Evolutionary conservation across 1,284 basidiomycete genomes (phyloP), one percentile per base, ranked within the genome.

Genomic region (Afroboletus lepidellus): DNA sequence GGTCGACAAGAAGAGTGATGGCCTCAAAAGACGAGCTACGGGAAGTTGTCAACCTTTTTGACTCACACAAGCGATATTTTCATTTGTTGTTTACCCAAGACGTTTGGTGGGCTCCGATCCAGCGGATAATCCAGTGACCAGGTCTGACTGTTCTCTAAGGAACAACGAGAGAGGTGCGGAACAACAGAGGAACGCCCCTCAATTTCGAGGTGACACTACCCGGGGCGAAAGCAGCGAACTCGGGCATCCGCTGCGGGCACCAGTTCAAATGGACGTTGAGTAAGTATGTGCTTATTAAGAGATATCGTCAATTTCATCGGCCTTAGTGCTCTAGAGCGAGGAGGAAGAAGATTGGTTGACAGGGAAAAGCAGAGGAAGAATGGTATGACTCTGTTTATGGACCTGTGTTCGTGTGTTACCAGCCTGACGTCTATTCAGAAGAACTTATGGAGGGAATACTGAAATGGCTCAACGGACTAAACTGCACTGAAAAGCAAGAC

Each of bases 31-130:
- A 36, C n/a, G 37, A 32, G 30, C 30, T 56, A 9, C 24, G 36
- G 36, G 25, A 57, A 21, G 48, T 24, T 15, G 9, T 48, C 24
- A n/a, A 37, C 33, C 16, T 58, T 8, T 58, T 58, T 3, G 25
- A 18, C 12, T 29, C 30, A 23, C 16, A n/a, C 16, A 55, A 27
- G 18, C n/a, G 15, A 15, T 27, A 5, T 5, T 55, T 55, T 38
- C 45, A 55, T 29, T 42, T 54, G 4, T 42, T 55, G 20, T 50
- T 49, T 23, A 21, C 53, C 11, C 29, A 32, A 3, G 43, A 53
- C 12, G 18, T 41, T 12, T 54, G 52, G 38, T 36, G 43, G 16
- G 43, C n/a, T n/a, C n/a, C n/a, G n/a, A n/a, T n/a, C n/a, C n/a
- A n/a, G n/a, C n/a, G n/a, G n/a, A n/a, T n/a, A n/a, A n/a, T n/a